These are phyloP conservation scores for Elsinoe necatrix DNA, from an alignment of 2,329 filamentous ascomycete genomes.

Conservation along the genomic window DNA sequence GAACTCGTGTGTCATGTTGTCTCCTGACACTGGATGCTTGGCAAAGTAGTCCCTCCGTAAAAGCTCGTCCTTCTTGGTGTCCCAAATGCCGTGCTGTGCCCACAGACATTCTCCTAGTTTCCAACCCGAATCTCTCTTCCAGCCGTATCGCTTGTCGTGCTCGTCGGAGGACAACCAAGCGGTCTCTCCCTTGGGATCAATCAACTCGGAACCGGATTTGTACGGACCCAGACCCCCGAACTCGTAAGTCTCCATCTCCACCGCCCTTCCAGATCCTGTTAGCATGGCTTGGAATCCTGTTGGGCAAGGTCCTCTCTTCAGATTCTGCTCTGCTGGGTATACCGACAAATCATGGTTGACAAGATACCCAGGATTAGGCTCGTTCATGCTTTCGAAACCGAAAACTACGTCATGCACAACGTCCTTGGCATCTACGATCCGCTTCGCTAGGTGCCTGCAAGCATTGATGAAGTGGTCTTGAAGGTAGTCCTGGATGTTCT, in stretches of 20 bases:
- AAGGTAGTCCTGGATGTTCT: constrained; percentile 94
- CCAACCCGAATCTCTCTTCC: constrained; percentile 81
- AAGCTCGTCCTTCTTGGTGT: constrained; percentile 66
- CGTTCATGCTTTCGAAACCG: constrained; percentile 94
- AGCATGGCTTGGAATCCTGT: constrained; percentile 92
- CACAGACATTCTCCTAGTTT: constrained; percentile 90
- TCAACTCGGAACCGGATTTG: constrained; percentile 70
- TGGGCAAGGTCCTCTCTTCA: constrained; percentile 87
- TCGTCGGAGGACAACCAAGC: constrained; percentile 79
- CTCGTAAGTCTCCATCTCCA: constrained; percentile 84
- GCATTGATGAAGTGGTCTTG: constrained; percentile 78
- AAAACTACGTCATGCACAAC: constrained; percentile 80
- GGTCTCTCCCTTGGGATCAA: constrained; percentile 78
- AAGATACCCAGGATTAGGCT: constrained; percentile 82
- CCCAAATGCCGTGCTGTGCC: constrained; percentile 96
- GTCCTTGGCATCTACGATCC: constrained; percentile 83
- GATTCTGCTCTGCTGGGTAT: constrained; percentile 76
- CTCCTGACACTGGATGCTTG: constrained; percentile 65
- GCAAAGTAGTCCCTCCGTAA: constrained; percentile 82
- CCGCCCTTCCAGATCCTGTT: constrained; percentile 81
- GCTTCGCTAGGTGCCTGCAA: constrained; percentile 68
- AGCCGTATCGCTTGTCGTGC: constrained; percentile 82
- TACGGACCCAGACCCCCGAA: constrained; percentile 90
- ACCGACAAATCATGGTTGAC: constrained; percentile 72
- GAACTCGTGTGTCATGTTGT: constrained; percentile 66